phyloP scores from a whole-genome alignment of 306 rosid species.

The Urtica urens region DNA sequence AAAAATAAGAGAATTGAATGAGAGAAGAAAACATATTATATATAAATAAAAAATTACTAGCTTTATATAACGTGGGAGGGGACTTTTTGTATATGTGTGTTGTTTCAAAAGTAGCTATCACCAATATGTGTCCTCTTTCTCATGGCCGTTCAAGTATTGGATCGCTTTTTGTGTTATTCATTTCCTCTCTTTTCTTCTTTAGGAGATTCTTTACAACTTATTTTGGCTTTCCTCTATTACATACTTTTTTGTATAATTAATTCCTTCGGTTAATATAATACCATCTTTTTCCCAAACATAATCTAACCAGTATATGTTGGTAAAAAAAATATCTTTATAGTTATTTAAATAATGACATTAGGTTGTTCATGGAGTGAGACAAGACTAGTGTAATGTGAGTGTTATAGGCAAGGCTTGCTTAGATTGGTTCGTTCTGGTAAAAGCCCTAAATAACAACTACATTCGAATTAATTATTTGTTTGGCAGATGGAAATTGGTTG shows the following conservation, averaged over 20 bases:
- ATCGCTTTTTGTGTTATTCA: slow-evolving; percentile 13
- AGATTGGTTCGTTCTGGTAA: slow-evolving; percentile 8
- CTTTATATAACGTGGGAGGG: slow-evolving; percentile 13
- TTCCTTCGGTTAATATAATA: background rate
- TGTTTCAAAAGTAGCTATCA: slow-evolving; percentile 8
- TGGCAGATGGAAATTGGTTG: slow-evolving; percentile 21
- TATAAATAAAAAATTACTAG: slow-evolving; percentile 20
- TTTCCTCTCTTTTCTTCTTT: slow-evolving; percentile 14
- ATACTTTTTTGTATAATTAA: background rate
- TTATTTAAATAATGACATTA: background rate
- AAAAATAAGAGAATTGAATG: slow-evolving; percentile 15
- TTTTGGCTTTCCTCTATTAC: background rate
- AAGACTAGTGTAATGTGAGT: background rate
- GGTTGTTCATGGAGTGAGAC: slow-evolving; percentile 7
- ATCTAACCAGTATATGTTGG: slow-evolving; percentile 8
- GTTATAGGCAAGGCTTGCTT: background rate
- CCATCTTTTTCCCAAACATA: background rate
- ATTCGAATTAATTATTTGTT: slow-evolving; percentile 5
- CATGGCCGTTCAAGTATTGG: slow-evolving; percentile 13
- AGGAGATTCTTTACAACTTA: slow-evolving; percentile 9
- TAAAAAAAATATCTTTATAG: background rate
- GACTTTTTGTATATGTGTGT: slow-evolving; percentile 7
- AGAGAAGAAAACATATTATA: background rate
- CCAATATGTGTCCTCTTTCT: slow-evolving; percentile 13
- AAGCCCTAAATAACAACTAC: slow-evolving; percentile 21